Evolutionary conservation across 2,329 filamentous ascomycete species (phyloP).

Genomic region (Fusarium xylarioides): DNA sequence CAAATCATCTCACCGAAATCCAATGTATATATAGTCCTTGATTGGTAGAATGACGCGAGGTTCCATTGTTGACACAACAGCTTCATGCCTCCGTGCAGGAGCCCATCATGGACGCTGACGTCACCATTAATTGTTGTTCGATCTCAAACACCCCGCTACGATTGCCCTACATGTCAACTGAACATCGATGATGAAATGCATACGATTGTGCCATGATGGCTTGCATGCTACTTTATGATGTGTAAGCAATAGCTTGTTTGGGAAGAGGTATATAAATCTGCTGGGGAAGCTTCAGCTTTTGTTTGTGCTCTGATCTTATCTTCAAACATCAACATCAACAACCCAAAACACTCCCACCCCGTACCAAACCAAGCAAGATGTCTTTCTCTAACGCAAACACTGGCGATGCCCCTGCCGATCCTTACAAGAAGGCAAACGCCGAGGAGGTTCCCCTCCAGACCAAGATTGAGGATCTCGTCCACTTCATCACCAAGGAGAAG

Average conservation of each 20-base stretch:
- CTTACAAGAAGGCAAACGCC: slow-evolving; percentile 81
- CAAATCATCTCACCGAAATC: background rate
- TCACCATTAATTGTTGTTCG: slow-evolving; percentile 27
- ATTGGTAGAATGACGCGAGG: slow-evolving; percentile 11
- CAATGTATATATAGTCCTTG: background rate
- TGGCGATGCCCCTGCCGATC: slow-evolving; percentile 73
- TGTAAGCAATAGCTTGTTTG: slow-evolving; percentile 15
- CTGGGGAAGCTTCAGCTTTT: slow-evolving; percentile 2
- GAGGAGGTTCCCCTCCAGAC: slow-evolving; percentile 70
- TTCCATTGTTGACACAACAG: slow-evolving; percentile 11
- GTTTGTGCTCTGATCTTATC: slow-evolving; percentile 7
- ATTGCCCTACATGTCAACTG: background rate
- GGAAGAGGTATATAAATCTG: slow-evolving; percentile 31
- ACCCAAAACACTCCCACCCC: background rate
- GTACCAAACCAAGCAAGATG: slow-evolving; percentile 44
- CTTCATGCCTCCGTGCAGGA: background rate
- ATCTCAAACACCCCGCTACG: slow-evolving; percentile 18
- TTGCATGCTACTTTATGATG: slow-evolving; percentile 19
- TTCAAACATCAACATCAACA: slow-evolving; percentile 18
- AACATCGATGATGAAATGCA: slow-evolving; percentile 44
- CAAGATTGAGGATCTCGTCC: slow-evolving; percentile 78
- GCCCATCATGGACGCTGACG: slow-evolving; percentile 20
- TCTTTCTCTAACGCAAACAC: slow-evolving; percentile 64
- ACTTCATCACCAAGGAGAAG: slow-evolving; percentile 78
- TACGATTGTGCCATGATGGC: slow-evolving; percentile 35